Conservation (phyloP, 495 filamentous ascomycete genomes). For the Annulohypoxylon bovei region DNA sequence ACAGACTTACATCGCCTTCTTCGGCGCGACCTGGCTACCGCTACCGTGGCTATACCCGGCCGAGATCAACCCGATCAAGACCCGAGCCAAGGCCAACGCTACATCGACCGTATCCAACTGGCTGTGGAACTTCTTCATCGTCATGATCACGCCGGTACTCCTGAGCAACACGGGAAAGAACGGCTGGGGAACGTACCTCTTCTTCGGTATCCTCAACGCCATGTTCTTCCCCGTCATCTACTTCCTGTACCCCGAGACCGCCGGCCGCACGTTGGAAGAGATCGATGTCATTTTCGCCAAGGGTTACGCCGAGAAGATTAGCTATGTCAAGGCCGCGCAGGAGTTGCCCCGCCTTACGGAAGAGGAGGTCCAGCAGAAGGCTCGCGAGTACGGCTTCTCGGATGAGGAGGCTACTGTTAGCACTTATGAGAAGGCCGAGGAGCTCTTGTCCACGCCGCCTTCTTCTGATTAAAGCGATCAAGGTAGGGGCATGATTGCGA, state of each 20-base stretch:
- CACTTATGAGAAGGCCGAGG: conserved; percentile 34
- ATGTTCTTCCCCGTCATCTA: conserved; percentile 73
- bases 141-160: conserved; percentile 71
- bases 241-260: conserved; percentile 77
- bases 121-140: conserved; percentile 66
- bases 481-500: not conserved
- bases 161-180: conserved; percentile 68
- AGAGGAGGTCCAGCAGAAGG: conserved; percentile 67
- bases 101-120: conserved; percentile 75
- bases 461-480: conserved; percentile 26
- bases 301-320: conserved; percentile 72
- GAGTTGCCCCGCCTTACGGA: conserved; percentile 69
- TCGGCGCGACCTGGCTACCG: conserved; percentile 79
- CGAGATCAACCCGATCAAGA: conserved; percentile 69
- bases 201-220: conserved; percentile 73
- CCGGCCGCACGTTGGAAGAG: conserved; percentile 74
- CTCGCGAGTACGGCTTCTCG: conserved; percentile 64
- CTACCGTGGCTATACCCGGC: conserved; percentile 72
- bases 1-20: conserved; percentile 75
- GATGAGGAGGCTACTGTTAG: conserved; percentile 37
- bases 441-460: conserved; percentile 15
- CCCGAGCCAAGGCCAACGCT: conserved; percentile 72
- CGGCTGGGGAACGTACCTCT: conserved; percentile 73
- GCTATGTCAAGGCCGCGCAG: conserved; percentile 69
- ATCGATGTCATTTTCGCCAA: conserved; percentile 79